Evolutionary conservation across 2,329 filamentous ascomycete genomes (phyloP).

Genomic region (Neonectria punicea): DNA sequence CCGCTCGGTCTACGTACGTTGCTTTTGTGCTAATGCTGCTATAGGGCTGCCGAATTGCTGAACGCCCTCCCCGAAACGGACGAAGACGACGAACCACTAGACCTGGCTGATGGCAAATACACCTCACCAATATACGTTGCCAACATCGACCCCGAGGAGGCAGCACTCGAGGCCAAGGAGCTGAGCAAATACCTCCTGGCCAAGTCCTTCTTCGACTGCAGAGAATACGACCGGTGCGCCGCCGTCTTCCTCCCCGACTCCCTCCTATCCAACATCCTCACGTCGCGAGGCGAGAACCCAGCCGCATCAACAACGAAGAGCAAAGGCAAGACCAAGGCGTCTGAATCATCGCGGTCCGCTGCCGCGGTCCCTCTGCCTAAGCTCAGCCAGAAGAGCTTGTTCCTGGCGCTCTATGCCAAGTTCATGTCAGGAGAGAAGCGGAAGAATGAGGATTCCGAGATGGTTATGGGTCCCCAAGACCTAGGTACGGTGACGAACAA

Average conservation of each 20-base stretch:
- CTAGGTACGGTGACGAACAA: conserved; percentile 86
- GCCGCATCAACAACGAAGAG: conserved; percentile 57
- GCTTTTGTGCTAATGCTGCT: conserved; percentile 28
- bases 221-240: conserved; percentile 93
- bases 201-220: conserved; percentile 94
- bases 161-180: conserved; percentile 80
- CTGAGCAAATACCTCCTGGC: conserved; percentile 87
- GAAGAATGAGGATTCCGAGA: conserved; percentile 96
- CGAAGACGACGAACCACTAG: conserved; percentile 62
- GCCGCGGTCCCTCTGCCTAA: conserved; percentile 55
- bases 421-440: conserved; percentile 94
- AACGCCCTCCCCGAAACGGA: conserved; percentile 77
- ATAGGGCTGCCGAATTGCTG: conserved; percentile 92
- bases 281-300: conserved; percentile 55
- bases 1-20: background rate
- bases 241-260: conserved; percentile 87
- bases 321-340: conserved; percentile 67
- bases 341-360: conserved; percentile 34
- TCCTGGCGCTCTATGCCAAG: conserved; percentile 91
- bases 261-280: conserved; percentile 74
- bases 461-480: conserved; percentile 94
- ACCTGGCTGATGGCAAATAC: conserved; percentile 49
- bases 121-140: conserved; percentile 60
- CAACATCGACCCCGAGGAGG: conserved; percentile 77
- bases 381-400: conserved; percentile 90